Evolutionary conservation across 495 filamentous ascomycete genomes (phyloP).

Genomic region (Penicillium diatomitis): DNA sequence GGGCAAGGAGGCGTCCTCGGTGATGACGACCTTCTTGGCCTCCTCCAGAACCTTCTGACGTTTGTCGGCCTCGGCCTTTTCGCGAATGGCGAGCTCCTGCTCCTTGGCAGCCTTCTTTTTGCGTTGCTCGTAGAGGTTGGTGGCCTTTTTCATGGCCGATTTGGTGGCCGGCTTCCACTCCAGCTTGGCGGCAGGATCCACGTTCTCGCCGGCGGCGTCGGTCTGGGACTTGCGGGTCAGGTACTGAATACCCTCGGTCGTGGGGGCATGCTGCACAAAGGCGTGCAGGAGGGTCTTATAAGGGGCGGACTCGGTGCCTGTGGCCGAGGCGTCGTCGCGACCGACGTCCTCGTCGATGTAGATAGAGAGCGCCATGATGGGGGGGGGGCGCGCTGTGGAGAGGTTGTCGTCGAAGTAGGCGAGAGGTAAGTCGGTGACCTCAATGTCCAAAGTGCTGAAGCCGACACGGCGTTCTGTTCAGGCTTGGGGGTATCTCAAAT

Average conservation of each 20-base stretch:
- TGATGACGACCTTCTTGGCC: slow-evolving; percentile 79
- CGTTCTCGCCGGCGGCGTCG: slow-evolving; percentile 51
- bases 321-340: slow-evolving; percentile 55
- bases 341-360: slow-evolving; percentile 77
- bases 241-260: slow-evolving; percentile 49
- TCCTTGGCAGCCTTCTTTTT: slow-evolving; percentile 73
- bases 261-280: slow-evolving; percentile 59
- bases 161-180: slow-evolving; percentile 79
- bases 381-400: no score
- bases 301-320: slow-evolving; percentile 61
- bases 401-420: no score
- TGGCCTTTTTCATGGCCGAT: slow-evolving; percentile 73
- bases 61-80: slow-evolving; percentile 65
- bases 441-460: no score
- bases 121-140: slow-evolving; percentile 58
- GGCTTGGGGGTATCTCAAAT: no score
- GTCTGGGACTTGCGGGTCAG: slow-evolving; percentile 59
- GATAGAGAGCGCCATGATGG: slow-evolving; percentile 39
- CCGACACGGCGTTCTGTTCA: no score
- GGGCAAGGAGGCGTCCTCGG: slow-evolving; percentile 72
- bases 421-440: no score
- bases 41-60: slow-evolving; percentile 61
- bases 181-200: slow-evolving; percentile 35
- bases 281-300: slow-evolving; percentile 76
- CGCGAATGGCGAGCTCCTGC: slow-evolving; percentile 54